These are phyloP conservation scores for Atalantia buxifolia DNA, from an alignment of 345 rosid species.

Conservation along the genomic window DNA sequence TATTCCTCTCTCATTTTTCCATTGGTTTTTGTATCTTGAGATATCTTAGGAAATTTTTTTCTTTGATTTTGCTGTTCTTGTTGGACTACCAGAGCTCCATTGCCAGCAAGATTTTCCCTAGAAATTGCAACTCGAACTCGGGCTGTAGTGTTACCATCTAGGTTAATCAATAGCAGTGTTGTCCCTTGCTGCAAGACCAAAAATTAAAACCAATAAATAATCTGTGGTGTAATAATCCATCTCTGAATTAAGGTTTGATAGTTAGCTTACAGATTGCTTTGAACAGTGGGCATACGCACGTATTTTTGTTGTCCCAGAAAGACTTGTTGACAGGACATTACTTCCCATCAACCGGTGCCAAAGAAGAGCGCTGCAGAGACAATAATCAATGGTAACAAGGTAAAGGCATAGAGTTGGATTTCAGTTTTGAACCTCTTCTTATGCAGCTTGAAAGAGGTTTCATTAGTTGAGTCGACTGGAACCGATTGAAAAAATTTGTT, in stretches of 20 bases:
- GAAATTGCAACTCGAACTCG: constrained; percentile 22
- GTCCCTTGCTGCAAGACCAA: constrained; percentile 33
- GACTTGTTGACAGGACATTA: constrained; percentile 55
- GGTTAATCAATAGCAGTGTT: constrained; percentile 51
- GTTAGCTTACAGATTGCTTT: constrained; percentile 56
- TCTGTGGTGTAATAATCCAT: not conserved
- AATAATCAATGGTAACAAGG: not conserved
- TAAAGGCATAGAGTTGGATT: too few relatives aligned
- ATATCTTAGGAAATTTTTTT: constrained; percentile 24
- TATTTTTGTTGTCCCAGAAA: constrained; percentile 56
- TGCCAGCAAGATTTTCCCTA: constrained; percentile 15
- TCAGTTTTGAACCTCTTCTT: too few relatives aligned
- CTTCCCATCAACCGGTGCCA: constrained; percentile 89
- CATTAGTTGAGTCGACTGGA: too few relatives aligned
- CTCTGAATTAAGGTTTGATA: not conserved
- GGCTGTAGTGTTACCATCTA: constrained; percentile 30
- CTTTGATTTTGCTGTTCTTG: not conserved
- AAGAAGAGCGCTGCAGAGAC: constrained; percentile 71
- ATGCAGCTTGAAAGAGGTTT: too few relatives aligned
- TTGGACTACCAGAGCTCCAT: constrained; percentile 10
- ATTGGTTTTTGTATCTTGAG: constrained; percentile 16
- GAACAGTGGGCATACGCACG: constrained; percentile 84
- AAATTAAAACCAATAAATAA: not conserved
- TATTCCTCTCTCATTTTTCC: constrained; percentile 34
- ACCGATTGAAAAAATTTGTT: not conserved